Evolutionary conservation across 495 filamentous ascomycete species (phyloP).

Genomic region (Neurospora sp.): DNA sequence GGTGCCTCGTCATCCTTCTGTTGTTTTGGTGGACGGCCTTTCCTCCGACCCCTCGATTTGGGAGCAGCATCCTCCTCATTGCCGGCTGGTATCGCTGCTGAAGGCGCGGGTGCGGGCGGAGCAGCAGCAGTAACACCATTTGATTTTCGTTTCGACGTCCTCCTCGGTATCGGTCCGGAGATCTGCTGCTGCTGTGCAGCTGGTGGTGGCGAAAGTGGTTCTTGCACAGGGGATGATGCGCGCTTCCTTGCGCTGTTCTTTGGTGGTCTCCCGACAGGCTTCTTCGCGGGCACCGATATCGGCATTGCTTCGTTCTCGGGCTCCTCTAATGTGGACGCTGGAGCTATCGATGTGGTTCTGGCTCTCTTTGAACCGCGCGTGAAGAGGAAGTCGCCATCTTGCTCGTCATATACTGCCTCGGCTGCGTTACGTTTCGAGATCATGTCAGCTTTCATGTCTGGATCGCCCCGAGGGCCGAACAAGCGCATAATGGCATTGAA

Average conservation of each 20-base stretch:
- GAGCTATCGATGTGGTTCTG: constrained; percentile 31
- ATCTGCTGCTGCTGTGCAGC: constrained; percentile 1
- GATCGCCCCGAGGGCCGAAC: constrained; percentile 9
- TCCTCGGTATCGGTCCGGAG: constrained; percentile 26
- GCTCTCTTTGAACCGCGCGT: constrained; percentile 44
- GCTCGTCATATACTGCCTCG: constrained; percentile 48
- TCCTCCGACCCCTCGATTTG: constrained; percentile 15
- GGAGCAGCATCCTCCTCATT: constrained; percentile 12
- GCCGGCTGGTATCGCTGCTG: background rate
- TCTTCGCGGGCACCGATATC: constrained; percentile 26
- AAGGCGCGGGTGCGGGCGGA: constrained; percentile 1
- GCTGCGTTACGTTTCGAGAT: constrained; percentile 16
- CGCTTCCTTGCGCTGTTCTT: constrained; percentile 28
- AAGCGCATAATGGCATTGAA: background rate
- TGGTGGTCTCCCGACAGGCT: constrained; percentile 30
- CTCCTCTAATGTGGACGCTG: constrained; percentile 27
- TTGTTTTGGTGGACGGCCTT: constrained; percentile 10
- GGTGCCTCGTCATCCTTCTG: constrained; percentile 13
- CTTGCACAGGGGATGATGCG: constrained; percentile 24
- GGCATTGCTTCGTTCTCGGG: constrained; percentile 31
- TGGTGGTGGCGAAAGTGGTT: constrained; percentile 10
- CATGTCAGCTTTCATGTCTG: constrained; percentile 5
- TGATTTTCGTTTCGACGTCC: constrained; percentile 30
- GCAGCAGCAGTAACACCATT: constrained; percentile 6
- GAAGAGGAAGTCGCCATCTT: constrained; percentile 56